phyloP scores from a whole-genome alignment of 495 filamentous ascomycete species.

The Penicillium diatomitis region DNA sequence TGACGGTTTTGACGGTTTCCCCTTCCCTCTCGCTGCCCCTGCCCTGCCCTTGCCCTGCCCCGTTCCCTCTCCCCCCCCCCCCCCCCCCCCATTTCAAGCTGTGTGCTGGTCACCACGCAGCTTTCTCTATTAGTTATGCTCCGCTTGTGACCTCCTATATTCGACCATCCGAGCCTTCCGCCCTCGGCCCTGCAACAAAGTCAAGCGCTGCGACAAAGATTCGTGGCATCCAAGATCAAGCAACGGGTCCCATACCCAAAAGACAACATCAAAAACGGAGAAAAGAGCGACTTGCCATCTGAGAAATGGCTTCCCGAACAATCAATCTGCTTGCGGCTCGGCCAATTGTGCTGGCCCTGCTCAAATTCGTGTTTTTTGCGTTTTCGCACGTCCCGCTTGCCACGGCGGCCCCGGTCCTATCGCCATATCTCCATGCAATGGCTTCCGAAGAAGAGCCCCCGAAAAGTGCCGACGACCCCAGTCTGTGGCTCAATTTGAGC shows the following conservation, averaged over 20 bases:
- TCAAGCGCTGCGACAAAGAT: too few relatives aligned
- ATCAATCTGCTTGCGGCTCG: conserved; percentile 30
- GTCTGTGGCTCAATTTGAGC: conserved; percentile 62
- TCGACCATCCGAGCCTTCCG: too few relatives aligned
- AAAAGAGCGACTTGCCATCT: neutral
- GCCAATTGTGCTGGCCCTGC: conserved; percentile 37
- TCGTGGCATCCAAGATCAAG: neutral
- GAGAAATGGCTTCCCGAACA: conserved; percentile 22
- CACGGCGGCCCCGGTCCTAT: conserved; percentile 31
- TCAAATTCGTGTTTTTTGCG: conserved; percentile 39
- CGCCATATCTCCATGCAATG: conserved; percentile 12
- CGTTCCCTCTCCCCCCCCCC: neutral
- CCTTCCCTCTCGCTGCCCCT: neutral
- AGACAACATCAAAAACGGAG: neutral
- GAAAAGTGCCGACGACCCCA: conserved; percentile 42
- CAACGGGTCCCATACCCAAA: too few relatives aligned
- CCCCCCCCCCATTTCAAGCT: neutral
- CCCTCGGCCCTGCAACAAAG: too few relatives aligned
- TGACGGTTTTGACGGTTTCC: neutral
- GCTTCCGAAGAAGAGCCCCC: conserved; percentile 11
- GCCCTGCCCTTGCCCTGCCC: neutral
- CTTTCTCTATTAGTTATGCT: neutral
- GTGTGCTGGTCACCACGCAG: neutral
- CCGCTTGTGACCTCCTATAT: neutral
- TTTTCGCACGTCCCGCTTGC: conserved; percentile 37